phyloP scores from a whole-genome alignment of 768 basidiomycete genomes.

The Lanmaoa pseudosensibilis region DNA sequence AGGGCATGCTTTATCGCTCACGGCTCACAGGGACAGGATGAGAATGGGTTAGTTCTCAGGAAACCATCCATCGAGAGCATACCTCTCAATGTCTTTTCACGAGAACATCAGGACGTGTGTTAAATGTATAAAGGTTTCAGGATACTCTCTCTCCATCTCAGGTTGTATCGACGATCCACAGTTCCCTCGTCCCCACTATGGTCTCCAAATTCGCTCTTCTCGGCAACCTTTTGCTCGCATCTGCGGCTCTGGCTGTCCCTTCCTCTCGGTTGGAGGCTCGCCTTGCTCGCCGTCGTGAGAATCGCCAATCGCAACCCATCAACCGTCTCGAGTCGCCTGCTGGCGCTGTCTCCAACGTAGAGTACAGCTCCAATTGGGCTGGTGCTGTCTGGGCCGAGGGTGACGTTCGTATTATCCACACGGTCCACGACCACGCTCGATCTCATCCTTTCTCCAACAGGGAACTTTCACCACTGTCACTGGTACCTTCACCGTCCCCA shows the following conservation, averaged over 20 bases:
- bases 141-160: not conserved
- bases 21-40: not conserved
- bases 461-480: constrained; percentile 22
- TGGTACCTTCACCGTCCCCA: constrained; percentile 22
- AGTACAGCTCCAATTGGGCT: constrained; percentile 22
- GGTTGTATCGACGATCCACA: constrained; percentile 1
- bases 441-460: constrained; percentile 10
- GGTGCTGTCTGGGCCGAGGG: constrained; percentile 14
- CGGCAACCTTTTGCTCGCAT: constrained; percentile 20
- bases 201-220: constrained; percentile 18
- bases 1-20: not conserved
- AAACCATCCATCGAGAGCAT: not conserved
- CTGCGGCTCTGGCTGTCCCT: constrained; percentile 13
- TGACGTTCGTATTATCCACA: constrained; percentile 5
- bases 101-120: not conserved
- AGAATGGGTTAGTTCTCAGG: not conserved
- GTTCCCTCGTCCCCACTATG: constrained; percentile 10
- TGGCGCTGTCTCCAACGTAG: not conserved
- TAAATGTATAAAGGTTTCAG: constrained; percentile 14
- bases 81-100: not conserved
- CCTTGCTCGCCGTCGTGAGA: constrained; percentile 15
- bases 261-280: constrained; percentile 15
- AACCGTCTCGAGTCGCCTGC: not conserved
- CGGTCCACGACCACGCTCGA: not conserved
- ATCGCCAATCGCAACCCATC: constrained; percentile 12